A percentile compares a stretch with the other conserved stretches of the same genome.
These are phyloP conservation scores for Penicillium sp. DNA, from an alignment of 2,329 filamentous ascomycete species.

Conservation along the genomic window DNA sequence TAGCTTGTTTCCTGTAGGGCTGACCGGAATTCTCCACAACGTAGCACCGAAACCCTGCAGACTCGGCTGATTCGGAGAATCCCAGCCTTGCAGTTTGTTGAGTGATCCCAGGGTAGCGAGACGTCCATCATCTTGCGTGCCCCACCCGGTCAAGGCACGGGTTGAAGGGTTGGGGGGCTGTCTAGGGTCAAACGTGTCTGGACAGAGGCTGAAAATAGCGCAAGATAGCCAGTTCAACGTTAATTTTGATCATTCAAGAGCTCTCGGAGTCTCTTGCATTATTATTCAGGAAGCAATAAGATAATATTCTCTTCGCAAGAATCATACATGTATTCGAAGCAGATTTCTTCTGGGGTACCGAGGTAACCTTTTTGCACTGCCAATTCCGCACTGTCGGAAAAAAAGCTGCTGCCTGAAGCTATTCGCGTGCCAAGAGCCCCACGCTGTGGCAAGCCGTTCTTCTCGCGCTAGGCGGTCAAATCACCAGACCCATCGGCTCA, in stretches of 20 bases:
- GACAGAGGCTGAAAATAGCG: no score
- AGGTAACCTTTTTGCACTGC: no score
- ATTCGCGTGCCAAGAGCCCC: conserved; percentile 8
- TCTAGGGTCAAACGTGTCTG: background rate
- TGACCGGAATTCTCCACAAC: background rate
- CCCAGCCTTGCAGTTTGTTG: background rate
- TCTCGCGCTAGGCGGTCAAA: background rate
- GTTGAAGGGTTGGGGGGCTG: no score
- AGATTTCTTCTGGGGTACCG: background rate
- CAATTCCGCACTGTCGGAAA: background rate
- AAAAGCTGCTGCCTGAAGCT: conserved; percentile 29
- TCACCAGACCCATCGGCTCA: background rate
- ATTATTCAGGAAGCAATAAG: no score
- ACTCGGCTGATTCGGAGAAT: background rate
- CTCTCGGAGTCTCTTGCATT: no score
- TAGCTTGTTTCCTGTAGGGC: background rate
- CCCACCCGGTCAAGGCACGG: background rate
- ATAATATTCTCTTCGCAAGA: no score
- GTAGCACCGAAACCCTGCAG: background rate
- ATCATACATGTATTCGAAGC: background rate
- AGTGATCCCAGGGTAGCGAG: no score
- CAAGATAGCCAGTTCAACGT: no score
- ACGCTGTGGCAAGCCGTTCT: background rate
- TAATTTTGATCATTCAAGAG: background rate
- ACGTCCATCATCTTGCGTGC: background rate